Conservation (phyloP, 495 filamentous ascomycete species). For the Immersiella caudata region DNA sequence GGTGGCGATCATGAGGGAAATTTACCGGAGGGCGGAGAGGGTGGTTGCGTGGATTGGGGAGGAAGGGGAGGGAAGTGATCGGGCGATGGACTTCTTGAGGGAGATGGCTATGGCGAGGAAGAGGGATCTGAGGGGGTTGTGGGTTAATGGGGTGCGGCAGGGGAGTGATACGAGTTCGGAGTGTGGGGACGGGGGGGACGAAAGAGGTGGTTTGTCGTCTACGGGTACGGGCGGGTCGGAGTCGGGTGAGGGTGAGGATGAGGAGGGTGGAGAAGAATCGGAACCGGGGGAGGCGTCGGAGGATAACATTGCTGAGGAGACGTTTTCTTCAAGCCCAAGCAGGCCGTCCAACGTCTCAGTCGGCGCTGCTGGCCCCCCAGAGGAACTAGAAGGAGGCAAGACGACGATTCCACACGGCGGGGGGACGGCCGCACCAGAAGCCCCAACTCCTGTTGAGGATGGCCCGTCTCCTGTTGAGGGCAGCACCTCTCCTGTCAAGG, state of each 20-base stretch:
- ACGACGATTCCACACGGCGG: no score
- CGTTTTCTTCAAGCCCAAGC: no score
- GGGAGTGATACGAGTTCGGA: slow-evolving; percentile 5
- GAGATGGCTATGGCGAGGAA: slow-evolving; percentile 12
- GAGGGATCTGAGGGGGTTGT: background rate
- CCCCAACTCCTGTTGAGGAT: no score
- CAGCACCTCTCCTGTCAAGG: no score
- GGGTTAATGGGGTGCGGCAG: background rate
- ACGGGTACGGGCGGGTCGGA: background rate
- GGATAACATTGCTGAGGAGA: no score
- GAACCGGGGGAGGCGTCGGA: no score
- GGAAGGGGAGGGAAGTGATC: background rate
- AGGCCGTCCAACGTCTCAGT: no score
- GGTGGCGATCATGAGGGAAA: background rate
- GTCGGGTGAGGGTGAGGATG: background rate
- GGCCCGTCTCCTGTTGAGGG: no score
- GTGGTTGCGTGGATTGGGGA: background rate
- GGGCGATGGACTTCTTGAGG: background rate
- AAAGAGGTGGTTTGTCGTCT: no score
- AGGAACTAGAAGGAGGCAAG: no score
- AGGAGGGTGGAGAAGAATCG: background rate
- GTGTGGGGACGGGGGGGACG: slow-evolving; percentile 5
- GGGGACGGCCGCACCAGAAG: no score
- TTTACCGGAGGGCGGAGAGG: background rate
- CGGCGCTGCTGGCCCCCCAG: no score